Base-by-base conservation (phyloP, 2,329 filamentous ascomycete species). In the Penicillium sp. region DNA sequence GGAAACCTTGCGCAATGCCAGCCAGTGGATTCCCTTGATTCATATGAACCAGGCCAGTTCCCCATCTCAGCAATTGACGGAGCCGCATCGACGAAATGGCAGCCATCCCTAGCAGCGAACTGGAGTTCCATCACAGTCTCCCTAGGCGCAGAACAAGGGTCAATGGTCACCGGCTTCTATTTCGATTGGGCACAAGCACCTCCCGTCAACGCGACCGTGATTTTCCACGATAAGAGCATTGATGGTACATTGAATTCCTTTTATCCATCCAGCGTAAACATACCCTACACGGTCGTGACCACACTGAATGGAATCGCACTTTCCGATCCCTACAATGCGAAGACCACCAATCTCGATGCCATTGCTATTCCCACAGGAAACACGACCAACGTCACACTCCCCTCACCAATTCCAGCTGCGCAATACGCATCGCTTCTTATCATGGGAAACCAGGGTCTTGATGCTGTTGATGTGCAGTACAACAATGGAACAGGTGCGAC, bases 1-100 rank as follows among this genome's bases (percentile, higher is more conserved):
- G 82, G 82, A 9, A 90, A 91, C 68, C 76, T 90, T 27, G 79
- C 84, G 0, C 88, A 91, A 74, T 91, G 88, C 70, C 79, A 77
- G 4, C 79, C 84, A 1, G 81, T 82, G 0, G 70, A 69, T 16
- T 84, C 82, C 1, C 68, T 75, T 0, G 70, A 80, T 39, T 67
- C 70, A 2, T 84, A 81, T 65, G 74, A 81, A 26, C 82, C 86
- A 0, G 89, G 88, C 14, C 89, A 91, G 71, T 89, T 90, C 74
- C 87, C 88, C 1, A 78, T 88, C 52, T 80, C 82, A 0, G 87
- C 86, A 3, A 81, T 88, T 50, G 88, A 90, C 64, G 88, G 88
- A 52, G 85, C 86, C 2, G 77, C 83, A 5, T 83, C 82, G 19
- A 90, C 87, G 0, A 84, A 83, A 62, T 90, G 87, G 87, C 86